These are phyloP conservation scores for Begonia peltatifolia DNA, from an alignment of 306 rosid genomes.

Conservation along the genomic window DNA sequence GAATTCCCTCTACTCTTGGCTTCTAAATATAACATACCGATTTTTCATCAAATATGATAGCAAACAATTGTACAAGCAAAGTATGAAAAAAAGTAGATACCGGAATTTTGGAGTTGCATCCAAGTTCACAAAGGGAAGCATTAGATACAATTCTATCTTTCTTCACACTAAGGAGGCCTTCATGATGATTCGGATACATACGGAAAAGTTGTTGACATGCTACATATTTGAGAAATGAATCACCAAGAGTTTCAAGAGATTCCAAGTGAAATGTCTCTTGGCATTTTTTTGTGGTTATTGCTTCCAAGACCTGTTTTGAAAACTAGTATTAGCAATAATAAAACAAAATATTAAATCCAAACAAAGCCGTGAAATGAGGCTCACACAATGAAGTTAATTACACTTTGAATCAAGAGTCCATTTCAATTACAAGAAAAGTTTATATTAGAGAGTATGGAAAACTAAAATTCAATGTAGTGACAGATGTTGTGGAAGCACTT, in stretches of 20 bases:
- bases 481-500: slow-evolving; percentile 87
- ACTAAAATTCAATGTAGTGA: slow-evolving; percentile 35
- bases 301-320: slow-evolving; percentile 65
- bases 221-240: slow-evolving; percentile 82
- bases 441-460: slow-evolving; percentile 31
- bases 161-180: slow-evolving; percentile 63
- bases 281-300: slow-evolving; percentile 59
- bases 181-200: slow-evolving; percentile 35
- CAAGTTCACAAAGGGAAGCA: slow-evolving; percentile 49
- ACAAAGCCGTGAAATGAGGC: too few relatives aligned
- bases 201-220: slow-evolving; percentile 52
- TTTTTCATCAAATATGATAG: background rate
- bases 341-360: too few relatives aligned
- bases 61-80: background rate
- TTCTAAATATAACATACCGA: background rate
- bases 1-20: background rate
- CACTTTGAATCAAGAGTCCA: slow-evolving; percentile 22
- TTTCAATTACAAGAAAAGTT: slow-evolving; percentile 10
- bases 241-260: slow-evolving; percentile 86
- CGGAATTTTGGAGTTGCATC: slow-evolving; percentile 46
- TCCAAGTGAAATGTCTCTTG: slow-evolving; percentile 68
- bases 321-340: background rate
- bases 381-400: too few relatives aligned
- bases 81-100: slow-evolving; percentile 15
- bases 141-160: slow-evolving; percentile 55